Base-by-base conservation (phyloP, 2,329 filamentous ascomycete species). In the Fusarium concolor region DNA sequence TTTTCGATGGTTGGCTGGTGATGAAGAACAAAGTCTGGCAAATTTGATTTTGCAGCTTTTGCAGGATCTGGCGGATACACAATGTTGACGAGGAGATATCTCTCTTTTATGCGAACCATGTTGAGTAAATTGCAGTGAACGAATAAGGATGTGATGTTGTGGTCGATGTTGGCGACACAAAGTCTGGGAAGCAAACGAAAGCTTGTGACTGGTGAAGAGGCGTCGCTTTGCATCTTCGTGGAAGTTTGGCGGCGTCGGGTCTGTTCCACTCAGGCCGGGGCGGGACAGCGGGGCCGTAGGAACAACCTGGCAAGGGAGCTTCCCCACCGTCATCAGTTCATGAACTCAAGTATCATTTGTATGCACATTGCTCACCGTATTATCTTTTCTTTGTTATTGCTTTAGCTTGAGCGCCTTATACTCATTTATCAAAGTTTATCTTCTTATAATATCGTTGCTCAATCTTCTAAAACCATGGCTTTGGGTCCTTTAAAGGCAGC, bases 41-140 rank as follows among this genome's bases (percentile, higher is more conserved):
- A 71, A 71, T 80, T 77, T 33, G 76, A 49, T 58, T 77, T 79
- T 62, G 72, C 68, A 45, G 75, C 64, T 62, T 73, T 74, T 11
- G 75, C 67, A 11, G 82, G 67, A 14, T 87, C 82, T 9, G 89
- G 85, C 1, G 94, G 93, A 75, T 97, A 97, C 45, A 98, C 85
- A 70, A 98, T 94, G 77, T 97, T 93, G 65, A 98, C 88, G n/a
- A 98, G 89, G 18, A 99, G 87, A 79, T 99, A 99, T 74, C 96
- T 90, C 79, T 97, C 92, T 81, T 99, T 99, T 71, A 98, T 88
- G 76, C 96, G 93, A 62, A 99, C 96, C 96, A 99, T 97, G 47
- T 35, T 67, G 29, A 45, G 11, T 17, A 39, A 33, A 3, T 18
- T 11, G 18, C 17, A 39, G 22, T 24, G 22, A 24, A 20, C 3